Evolutionary conservation across 2,329 filamentous ascomycete species (phyloP).

Genomic region (Aspergillus carbonarius): DNA sequence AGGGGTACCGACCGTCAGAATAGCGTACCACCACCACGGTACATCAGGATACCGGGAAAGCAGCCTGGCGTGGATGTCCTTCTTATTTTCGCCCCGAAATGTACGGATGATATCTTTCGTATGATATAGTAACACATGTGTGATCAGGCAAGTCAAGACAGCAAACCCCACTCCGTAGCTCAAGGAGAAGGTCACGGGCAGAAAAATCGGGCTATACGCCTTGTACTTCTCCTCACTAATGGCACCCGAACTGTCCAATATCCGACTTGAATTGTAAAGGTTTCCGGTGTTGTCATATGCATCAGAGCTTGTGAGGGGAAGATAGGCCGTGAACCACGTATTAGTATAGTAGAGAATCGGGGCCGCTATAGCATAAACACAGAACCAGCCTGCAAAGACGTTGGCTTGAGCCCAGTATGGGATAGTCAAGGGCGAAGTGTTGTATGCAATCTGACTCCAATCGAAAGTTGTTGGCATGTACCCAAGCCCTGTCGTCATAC

Average conservation of each 20-base stretch:
- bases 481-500: slow-evolving; percentile 39
- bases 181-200: slow-evolving; percentile 55
- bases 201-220: slow-evolving; percentile 61
- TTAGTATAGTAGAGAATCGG: slow-evolving; percentile 35
- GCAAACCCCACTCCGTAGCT: slow-evolving; percentile 61
- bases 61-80: slow-evolving; percentile 40
- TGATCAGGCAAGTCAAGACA: slow-evolving; percentile 53
- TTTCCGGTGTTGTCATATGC: slow-evolving; percentile 46
- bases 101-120: slow-evolving; percentile 22
- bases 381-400: slow-evolving; percentile 39
- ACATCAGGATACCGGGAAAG: slow-evolving; percentile 36
- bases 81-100: slow-evolving; percentile 25
- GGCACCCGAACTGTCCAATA: slow-evolving; percentile 51
- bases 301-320: slow-evolving; percentile 29
- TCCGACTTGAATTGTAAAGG: slow-evolving; percentile 57
- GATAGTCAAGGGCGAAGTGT: slow-evolving; percentile 24
- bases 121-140: slow-evolving; percentile 23
- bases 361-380: slow-evolving; percentile 37
- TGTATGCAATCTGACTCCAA: slow-evolving; percentile 44
- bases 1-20: slow-evolving; percentile 24
- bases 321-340: slow-evolving; percentile 29
- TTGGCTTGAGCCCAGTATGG: slow-evolving; percentile 42
- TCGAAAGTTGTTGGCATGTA: slow-evolving; percentile 55
- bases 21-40: slow-evolving; percentile 42
- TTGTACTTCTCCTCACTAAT: slow-evolving; percentile 60